phyloP scores from a whole-genome alignment of 1,284 basidiomycete species.

The Somion occarium region DNA sequence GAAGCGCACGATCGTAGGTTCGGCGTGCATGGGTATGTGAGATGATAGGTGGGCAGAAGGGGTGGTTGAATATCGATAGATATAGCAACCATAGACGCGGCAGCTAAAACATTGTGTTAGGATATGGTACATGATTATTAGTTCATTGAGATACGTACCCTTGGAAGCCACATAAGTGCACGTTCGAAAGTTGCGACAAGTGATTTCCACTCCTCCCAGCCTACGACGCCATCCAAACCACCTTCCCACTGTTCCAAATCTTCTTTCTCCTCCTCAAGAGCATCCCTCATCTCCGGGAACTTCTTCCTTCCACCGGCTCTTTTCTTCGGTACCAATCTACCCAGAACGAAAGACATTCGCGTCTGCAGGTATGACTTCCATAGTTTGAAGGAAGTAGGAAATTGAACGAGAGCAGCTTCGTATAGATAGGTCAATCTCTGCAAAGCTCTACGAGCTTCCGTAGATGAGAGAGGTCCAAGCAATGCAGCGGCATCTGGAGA shows the following conservation, averaged over 20 bases:
- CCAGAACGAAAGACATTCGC: conserved; percentile 85
- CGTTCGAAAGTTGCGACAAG: conserved; percentile 89
- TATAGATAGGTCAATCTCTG: conserved; percentile 88
- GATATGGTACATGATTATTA: conserved; percentile 7
- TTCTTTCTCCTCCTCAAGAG: conserved; percentile 78
- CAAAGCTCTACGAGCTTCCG: conserved; percentile 68
- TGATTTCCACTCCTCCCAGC: conserved; percentile 93
- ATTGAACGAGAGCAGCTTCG: conserved; percentile 86
- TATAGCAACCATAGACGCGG: conserved; percentile 95
- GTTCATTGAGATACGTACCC: conserved; percentile 44
- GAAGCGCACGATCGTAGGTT: conserved; percentile 92
- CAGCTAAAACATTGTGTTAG: conserved; percentile 47
- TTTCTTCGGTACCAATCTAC: conserved; percentile 67
- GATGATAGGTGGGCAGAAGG: conserved; percentile 80
- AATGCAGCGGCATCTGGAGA: conserved; percentile 45
- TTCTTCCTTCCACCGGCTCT: conserved; percentile 82
- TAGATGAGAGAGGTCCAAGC: conserved; percentile 73
- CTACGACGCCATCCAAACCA: conserved; percentile 82
- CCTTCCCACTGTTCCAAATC: conserved; percentile 79
- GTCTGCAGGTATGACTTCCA: conserved; percentile 92
- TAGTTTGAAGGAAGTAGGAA: conserved; percentile 88
- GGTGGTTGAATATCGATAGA: conserved; percentile 86
- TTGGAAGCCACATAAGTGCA: conserved; percentile 90
- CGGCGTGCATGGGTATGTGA: conserved; percentile 88
- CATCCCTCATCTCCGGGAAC: conserved; percentile 84